phyloP scores from a whole-genome alignment of 2,329 filamentous ascomycete genomes.

The Dactylella cylindrospora region DNA sequence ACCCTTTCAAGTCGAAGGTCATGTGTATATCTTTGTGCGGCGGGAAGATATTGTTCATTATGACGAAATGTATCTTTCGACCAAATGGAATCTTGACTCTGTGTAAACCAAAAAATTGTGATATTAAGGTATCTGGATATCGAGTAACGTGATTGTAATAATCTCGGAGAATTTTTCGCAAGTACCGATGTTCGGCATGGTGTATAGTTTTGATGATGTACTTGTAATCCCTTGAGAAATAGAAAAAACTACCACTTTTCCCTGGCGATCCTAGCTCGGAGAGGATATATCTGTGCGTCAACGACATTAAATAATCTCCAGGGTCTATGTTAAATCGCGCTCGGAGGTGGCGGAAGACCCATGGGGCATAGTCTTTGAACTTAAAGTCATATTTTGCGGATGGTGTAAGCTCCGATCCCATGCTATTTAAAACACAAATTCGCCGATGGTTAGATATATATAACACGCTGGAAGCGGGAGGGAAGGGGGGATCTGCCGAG shows the following conservation, averaged over 20 bases:
- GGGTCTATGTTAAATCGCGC: conserved; percentile 87
- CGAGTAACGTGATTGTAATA: conserved; percentile 91
- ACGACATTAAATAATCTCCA: conserved; percentile 95
- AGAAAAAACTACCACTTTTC: conserved; percentile 99
- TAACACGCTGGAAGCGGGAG: conserved; percentile 3
- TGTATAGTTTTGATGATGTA: conserved; percentile 99
- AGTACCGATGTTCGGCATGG: conserved; percentile 86
- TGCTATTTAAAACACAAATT: conserved; percentile 60
- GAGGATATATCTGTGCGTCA: conserved; percentile 97
- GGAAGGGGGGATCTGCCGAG: conserved; percentile 55
- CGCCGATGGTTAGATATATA: background rate
- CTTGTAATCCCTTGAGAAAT: conserved; percentile 98
- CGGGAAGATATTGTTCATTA: conserved; percentile 99
- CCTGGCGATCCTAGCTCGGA: conserved; percentile 95
- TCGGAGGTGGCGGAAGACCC: conserved; percentile 94
- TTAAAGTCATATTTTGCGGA: conserved; percentile 99
- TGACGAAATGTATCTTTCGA: conserved; percentile 97
- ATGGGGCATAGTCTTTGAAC: conserved; percentile 99
- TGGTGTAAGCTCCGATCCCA: conserved; percentile 93
- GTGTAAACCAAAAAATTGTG: conserved; percentile 96
- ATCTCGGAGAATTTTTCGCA: conserved; percentile 79
- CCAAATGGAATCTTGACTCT: conserved; percentile 98
- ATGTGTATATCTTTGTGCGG: conserved; percentile 96
- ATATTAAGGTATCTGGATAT: conserved; percentile 94
- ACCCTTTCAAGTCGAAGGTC: conserved; percentile 96